Conservation (phyloP, 176 grass and related monocot species). For the Juncus effusus region DNA sequence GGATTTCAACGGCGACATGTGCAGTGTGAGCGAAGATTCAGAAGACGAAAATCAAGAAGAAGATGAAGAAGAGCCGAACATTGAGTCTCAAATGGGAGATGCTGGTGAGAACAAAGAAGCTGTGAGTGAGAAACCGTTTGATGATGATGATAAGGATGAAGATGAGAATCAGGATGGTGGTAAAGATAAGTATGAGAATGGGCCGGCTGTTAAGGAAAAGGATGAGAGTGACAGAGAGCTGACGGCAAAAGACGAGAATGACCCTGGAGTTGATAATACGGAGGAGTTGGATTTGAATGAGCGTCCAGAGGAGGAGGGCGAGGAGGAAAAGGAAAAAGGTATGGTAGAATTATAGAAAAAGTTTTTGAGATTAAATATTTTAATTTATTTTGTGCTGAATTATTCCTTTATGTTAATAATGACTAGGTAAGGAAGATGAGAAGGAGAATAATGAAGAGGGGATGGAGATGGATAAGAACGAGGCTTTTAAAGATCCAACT, state of each 20-base stretch:
- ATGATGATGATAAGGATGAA: constrained; percentile 69
- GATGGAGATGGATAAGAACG: constrained; percentile 52
- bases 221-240: constrained; percentile 55
- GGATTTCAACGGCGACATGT: constrained; percentile 62
- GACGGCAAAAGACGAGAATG: constrained; percentile 81
- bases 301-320: constrained; percentile 34
- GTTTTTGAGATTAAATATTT: constrained; percentile 35
- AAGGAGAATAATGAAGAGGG: constrained; percentile 7
- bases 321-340: constrained; percentile 49
- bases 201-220: constrained; percentile 56
- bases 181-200: constrained; percentile 70
- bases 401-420: not conserved
- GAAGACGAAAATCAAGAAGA: constrained; percentile 49
- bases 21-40: constrained; percentile 72
- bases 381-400: constrained; percentile 11
- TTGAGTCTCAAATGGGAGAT: constrained; percentile 91
- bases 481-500: constrained; percentile 76
- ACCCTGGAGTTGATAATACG: constrained; percentile 45
- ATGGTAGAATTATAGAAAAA: constrained; percentile 23
- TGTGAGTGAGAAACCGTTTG: constrained; percentile 70
- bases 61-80: constrained; percentile 51
- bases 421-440: constrained; percentile 4
- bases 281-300: constrained; percentile 52
- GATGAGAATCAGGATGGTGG: constrained; percentile 61
- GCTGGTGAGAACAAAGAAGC: constrained; percentile 68